Evolutionary conservation across 176 grass and related monocot genomes (phyloP), one percentile per base, ranked within the genome.

Genomic region (Olyra latifolia): DNA sequence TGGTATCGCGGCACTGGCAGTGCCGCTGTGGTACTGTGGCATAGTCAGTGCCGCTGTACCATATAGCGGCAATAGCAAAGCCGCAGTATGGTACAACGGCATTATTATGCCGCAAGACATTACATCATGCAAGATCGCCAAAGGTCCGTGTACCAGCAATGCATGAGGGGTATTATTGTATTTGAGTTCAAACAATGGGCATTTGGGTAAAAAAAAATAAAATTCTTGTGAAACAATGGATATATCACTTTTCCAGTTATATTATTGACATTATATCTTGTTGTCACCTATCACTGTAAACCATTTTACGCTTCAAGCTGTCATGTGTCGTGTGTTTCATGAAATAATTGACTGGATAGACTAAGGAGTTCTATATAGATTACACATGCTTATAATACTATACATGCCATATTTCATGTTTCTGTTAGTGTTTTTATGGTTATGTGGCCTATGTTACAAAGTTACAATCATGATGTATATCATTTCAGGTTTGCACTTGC

Each of bases 401-500:
- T 74, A 28, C 59, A 49, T 57, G 12, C 65, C 41, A 13, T n/a
- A 75, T 76, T 62, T 70, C 25, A 10, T 27, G 63, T 62, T 76
- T 82, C n/a, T 7, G 48, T 52, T 52, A 20, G 15, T 52, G 7
- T 15, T 72, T 71, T 61, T 39, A 72, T 8, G 6, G 42, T 15
- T 75, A 32, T 32, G 20, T 5, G n/a, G 24, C n/a, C 28, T 17
- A 57, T 50, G n/a, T 62, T 42, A 70, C 44, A 69, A 81, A 68
- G 69, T 59, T 76, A 75, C 9, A 40, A 16, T 73, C 44, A 68
- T 80, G 46, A 22, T 83, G 11, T 59, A 13, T 62, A 39, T 4
- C 7, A 57, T 97, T 91, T 83, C 87, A 98, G 95, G 90, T 91
- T 94, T 94, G 92, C 95, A 23, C 85, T 98, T 89, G 92, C 95